phyloP scores from a whole-genome alignment of 768 basidiomycete species.

The Pisolithus marmoratus region DNA sequence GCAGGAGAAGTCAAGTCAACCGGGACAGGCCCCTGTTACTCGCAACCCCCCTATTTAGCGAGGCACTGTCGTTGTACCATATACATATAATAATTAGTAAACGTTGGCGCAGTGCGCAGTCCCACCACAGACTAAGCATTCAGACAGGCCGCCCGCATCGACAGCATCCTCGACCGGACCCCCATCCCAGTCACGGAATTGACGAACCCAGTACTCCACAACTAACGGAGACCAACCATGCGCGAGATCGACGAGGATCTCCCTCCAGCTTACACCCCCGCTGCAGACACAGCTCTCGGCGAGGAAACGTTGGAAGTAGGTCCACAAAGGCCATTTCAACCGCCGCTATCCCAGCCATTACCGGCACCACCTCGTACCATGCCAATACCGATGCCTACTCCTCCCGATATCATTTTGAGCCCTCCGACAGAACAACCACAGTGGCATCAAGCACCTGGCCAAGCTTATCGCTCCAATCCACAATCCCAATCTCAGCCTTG shows the following conservation, averaged over 20 bases:
- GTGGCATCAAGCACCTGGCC: constrained; percentile 1
- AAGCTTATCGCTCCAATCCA: background rate
- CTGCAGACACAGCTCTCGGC: constrained; percentile 47
- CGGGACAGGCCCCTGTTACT: too few species aligned
- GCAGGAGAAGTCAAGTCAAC: too few species aligned
- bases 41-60: too few species aligned
- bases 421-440: background rate
- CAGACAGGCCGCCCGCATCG: too few species aligned
- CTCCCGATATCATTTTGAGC: background rate
- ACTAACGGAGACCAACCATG: too few species aligned
- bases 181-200: too few species aligned
- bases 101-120: too few species aligned
- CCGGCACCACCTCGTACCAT: background rate
- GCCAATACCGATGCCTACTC: background rate
- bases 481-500: constrained; percentile 14
- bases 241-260: constrained; percentile 40
- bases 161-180: too few species aligned
- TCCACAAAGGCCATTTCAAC: constrained; percentile 58
- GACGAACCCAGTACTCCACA: too few species aligned
- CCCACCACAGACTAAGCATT: too few species aligned
- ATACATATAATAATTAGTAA: too few species aligned
- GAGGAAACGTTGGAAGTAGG: constrained; percentile 62
- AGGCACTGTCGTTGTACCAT: too few species aligned
- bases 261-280: constrained; percentile 66
- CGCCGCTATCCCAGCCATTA: constrained; percentile 18